These are phyloP conservation scores for Sordariomycetes sp. DNA, from an alignment of 2,329 filamentous ascomycete species.

Conservation along the genomic window DNA sequence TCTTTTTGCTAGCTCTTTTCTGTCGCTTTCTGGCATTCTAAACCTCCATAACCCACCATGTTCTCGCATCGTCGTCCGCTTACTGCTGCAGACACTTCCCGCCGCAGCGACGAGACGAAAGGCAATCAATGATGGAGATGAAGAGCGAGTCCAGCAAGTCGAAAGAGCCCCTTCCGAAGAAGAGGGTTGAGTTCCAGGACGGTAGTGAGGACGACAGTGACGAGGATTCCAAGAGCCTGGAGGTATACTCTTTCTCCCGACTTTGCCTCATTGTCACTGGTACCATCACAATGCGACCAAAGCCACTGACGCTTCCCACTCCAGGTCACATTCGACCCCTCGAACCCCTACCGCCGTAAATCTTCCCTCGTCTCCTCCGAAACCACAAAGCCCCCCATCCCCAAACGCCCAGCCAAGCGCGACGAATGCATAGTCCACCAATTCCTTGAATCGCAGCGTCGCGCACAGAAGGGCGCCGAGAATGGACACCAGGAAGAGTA, in stretches of 20 bases:
- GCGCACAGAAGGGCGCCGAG: constrained; percentile 16
- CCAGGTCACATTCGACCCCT: constrained; percentile 53
- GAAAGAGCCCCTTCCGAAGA: background rate
- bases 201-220: constrained; percentile 36
- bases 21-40: too few species aligned
- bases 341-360: constrained; percentile 54
- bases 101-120: too few species aligned
- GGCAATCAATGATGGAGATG: too few species aligned
- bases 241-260: too few species aligned
- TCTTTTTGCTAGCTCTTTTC: too few species aligned
- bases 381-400: constrained; percentile 20
- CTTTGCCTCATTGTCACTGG: too few species aligned
- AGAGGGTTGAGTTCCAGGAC: constrained; percentile 16
- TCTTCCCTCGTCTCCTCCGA: constrained; percentile 53
- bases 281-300: too few species aligned
- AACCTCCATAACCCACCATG: too few species aligned
- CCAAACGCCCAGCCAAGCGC: constrained; percentile 15
- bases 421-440: constrained; percentile 58
- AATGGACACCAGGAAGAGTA: constrained; percentile 16
- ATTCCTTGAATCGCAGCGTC: constrained; percentile 49
- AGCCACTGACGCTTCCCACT: too few species aligned
- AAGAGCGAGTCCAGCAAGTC: background rate
- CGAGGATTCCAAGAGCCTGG: constrained; percentile 40
- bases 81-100: too few species aligned
- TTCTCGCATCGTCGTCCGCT: too few species aligned